phyloP scores from a whole-genome alignment of 2,329 filamentous ascomycete species.

The Mycocentrospora acerina region DNA sequence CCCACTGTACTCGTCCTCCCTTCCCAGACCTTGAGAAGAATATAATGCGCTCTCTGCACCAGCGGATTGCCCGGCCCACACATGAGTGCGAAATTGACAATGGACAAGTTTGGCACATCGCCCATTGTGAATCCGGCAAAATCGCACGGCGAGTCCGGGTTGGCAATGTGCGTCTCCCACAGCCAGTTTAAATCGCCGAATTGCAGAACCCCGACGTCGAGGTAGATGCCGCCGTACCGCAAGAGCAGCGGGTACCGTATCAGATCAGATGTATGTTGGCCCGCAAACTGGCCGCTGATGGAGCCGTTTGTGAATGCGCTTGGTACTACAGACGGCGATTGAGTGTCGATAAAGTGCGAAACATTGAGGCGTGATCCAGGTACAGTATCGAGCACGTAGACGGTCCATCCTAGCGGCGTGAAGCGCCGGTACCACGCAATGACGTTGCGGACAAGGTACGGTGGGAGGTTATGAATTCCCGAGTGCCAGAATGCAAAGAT shows the following conservation, averaged over 20 bases:
- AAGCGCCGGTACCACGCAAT: constrained; percentile 58
- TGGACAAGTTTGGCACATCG: constrained; percentile 15
- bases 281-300: constrained; percentile 52
- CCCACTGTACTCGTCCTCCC: constrained; percentile 41
- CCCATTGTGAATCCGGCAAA: constrained; percentile 29
- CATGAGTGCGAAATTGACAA: constrained; percentile 26
- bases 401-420: constrained; percentile 53
- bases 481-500: constrained; percentile 62
- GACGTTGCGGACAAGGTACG: constrained; percentile 56
- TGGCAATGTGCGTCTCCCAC: constrained; percentile 54
- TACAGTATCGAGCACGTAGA: constrained; percentile 54
- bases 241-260: constrained; percentile 60
- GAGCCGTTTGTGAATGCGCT: constrained; percentile 53
- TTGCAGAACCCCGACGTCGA: constrained; percentile 59
- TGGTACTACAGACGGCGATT: constrained; percentile 50
- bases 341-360: constrained; percentile 51
- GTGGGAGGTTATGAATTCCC: constrained; percentile 53
- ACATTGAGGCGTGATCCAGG: constrained; percentile 52
- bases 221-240: constrained; percentile 59
- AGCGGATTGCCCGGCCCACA: constrained; percentile 47
- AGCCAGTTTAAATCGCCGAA: constrained; percentile 59
- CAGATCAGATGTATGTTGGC: constrained; percentile 60
- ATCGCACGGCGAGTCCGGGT: constrained; percentile 50
- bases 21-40: constrained; percentile 57
- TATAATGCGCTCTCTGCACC: constrained; percentile 51